phyloP scores from a whole-genome alignment of 169 alveolate genomes.

The Plasmodium coatneyi region DNA sequence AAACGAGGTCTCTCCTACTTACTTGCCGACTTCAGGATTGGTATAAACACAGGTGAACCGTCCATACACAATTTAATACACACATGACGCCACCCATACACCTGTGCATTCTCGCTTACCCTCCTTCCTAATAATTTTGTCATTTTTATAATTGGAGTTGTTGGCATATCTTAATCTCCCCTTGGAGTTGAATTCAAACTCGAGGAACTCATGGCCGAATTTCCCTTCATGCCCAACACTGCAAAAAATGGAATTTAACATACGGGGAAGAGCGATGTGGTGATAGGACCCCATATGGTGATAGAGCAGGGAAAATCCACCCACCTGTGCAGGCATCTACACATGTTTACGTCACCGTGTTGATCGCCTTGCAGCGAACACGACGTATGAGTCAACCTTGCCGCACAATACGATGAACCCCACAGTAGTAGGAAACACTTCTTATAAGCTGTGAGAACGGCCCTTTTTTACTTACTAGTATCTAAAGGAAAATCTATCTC shows the following conservation, averaged over 20 bases:
- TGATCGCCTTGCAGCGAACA: not conserved
- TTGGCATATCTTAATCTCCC: conserved; percentile 97
- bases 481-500: conserved; percentile 69
- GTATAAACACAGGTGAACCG: not conserved
- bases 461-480: conserved; percentile 44
- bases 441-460: not conserved
- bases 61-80: conserved; percentile 76
- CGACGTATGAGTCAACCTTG: not conserved
- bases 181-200: conserved; percentile 94
- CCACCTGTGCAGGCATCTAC: not conserved
- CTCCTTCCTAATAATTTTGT: conserved; percentile 95
- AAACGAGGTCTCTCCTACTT: not conserved
- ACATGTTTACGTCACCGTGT: not conserved
- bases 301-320: not conserved
- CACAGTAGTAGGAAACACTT: not conserved
- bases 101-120: conserved; percentile 79
- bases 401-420: not conserved
- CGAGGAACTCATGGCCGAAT: conserved; percentile 98
- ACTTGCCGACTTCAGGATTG: not conserved
- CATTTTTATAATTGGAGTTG: conserved; percentile 95
- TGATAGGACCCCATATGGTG: conserved; percentile 29
- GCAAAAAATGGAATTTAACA: not conserved
- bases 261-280: conserved; percentile 5
- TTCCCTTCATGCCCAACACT: conserved; percentile 88
- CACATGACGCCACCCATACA: conserved; percentile 76